Evolutionary conservation across 108 stramenopile genomes (phyloP), one percentile per base, ranked within the genome.

Genomic region (Discostella stelligeroides): DNA sequence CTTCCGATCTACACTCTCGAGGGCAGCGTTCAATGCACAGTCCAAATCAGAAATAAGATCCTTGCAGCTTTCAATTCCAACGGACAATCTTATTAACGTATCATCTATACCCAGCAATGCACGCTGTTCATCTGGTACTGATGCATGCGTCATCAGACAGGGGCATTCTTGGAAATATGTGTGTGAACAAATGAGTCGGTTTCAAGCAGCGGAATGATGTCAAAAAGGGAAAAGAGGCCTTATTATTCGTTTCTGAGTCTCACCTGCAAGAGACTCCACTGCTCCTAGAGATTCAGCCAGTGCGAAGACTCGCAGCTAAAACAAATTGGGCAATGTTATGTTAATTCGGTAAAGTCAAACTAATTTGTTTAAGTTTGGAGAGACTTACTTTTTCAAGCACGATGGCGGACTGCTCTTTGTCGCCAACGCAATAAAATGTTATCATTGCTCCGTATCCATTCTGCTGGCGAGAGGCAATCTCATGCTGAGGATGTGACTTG

Each of bases 371-470:
- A 40, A 40, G 40, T 40, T 7, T 40, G n/a, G n/a, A n/a, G n/a
- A n/a, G n/a, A n/a, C n/a, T n/a, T n/a, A n/a, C n/a, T n/a, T 88
- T 82, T 70, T 82, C 43, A 17, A 90, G 66, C 14, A 88, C 46
- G 17, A 75, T 70, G 3, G 75, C 78, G 21, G 85, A 79, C 45
- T 90, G 76, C 20, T 71, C 84, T 24, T 78, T 68, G 20, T 84
- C 92, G 14, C 92, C 91, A 66, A 85, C 73, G 48, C 92, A 84
- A 66, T 88, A 92, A 65, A 97, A 95, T 39, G 95, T 86, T 23
- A 97, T 82, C 90, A 97, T 95, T 34, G 89, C 91, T 29, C 97
- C 88, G 71, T 76, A 84, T 18, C 86, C 88, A 73, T 87, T 77
- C 66, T 88, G 87, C 63, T 95, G 94, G 38, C 70, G 78, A 30